Percentiles rank a stretch among this genome's conserved stretches.
Evolutionary conservation across 1,139 yeast genomes (phyloP).

Genomic region (Saccharomyces uvarum): DNA sequence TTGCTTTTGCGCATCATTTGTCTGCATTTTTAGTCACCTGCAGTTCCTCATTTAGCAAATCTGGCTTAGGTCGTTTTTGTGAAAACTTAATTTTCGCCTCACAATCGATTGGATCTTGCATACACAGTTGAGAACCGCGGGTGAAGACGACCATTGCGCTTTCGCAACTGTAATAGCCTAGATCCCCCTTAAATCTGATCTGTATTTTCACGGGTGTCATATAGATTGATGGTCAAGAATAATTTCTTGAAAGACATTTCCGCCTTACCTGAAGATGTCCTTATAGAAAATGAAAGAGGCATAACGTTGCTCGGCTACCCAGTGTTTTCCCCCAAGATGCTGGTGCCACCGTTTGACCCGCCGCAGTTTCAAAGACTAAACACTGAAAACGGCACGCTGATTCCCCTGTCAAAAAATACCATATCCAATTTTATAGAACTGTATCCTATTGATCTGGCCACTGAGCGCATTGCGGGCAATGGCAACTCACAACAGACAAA

Average conservation of each 20-base stretch:
- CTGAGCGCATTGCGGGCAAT: conserved; percentile 2
- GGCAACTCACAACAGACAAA: conserved; percentile 42
- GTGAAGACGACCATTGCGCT: not conserved
- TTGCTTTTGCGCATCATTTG: not conserved
- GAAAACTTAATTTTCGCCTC: not conserved
- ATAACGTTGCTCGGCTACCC: conserved; percentile 48
- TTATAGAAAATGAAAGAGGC: conserved; percentile 52
- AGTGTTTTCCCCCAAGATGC: conserved; percentile 40
- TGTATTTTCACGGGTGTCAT: not conserved
- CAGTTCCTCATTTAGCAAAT: not conserved
- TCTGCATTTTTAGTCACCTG: not conserved
- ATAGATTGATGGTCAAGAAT: not conserved
- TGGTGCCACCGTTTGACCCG: conserved; percentile 42
- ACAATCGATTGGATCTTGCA: not conserved
- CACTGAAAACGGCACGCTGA: conserved; percentile 16
- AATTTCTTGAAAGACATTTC: not conserved
- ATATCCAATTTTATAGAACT: conserved; percentile 11
- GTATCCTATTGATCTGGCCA: conserved; percentile 15
- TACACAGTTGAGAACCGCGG: not conserved
- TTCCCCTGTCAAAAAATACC: not conserved
- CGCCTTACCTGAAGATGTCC: conserved; percentile 30
- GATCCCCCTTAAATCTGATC: not conserved
- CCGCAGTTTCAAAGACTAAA: conserved; percentile 37
- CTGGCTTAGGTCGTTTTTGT: not conserved
- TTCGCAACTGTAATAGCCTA: not conserved